phyloP scores from a whole-genome alignment of 2,329 filamentous ascomycete genomes.

The Colletotrichum tropicicola region DNA sequence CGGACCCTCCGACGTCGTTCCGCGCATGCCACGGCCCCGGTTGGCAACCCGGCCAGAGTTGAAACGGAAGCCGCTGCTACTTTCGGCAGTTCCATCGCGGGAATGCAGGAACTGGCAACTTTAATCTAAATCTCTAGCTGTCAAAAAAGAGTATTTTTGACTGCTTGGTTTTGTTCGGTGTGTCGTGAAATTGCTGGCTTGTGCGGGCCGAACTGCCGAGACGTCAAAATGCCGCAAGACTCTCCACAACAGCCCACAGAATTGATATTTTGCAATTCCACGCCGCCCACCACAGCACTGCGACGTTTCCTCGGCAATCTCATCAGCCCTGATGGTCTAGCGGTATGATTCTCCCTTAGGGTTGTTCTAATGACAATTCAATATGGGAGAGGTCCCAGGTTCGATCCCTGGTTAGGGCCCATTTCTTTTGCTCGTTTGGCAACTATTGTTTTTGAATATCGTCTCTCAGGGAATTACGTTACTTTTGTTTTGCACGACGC shows the following conservation, averaged over 20 bases:
- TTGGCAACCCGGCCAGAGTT: no score
- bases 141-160: no score
- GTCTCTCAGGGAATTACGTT: background rate
- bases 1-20: no score
- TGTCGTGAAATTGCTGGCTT: no score
- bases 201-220: no score
- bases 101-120: no score
- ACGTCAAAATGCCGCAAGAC: background rate
- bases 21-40: no score
- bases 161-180: no score
- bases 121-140: no score
- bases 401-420: background rate
- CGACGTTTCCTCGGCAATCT: background rate
- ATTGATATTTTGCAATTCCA: background rate
- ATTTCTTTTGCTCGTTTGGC: background rate
- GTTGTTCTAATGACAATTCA: background rate
- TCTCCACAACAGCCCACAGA: background rate
- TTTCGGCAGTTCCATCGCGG: no score
- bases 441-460: background rate
- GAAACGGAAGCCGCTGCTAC: no score
- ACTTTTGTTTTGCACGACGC: no score
- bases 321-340: background rate
- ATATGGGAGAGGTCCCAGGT: background rate
- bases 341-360: background rate
- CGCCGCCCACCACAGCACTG: fast-evolving